Conservation (phyloP, 192 early-diverging fungal genomes). For the Coemansia sp. region DNA sequence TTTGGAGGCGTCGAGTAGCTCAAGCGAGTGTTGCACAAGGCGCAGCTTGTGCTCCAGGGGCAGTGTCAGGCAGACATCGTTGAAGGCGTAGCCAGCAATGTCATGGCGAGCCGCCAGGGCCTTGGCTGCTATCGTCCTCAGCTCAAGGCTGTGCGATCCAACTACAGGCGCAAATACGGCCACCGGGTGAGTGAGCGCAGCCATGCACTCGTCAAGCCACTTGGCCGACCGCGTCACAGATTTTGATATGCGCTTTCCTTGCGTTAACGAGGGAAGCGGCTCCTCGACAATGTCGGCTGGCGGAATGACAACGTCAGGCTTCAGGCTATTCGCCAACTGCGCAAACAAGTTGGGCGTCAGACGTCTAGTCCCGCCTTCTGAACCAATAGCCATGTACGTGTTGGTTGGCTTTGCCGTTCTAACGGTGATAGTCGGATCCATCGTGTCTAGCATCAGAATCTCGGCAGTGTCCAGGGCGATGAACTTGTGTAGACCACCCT, state of each 20-base stretch:
- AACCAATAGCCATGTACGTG: conserved; percentile 46
- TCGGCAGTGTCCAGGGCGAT: conserved; percentile 24
- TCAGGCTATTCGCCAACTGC: conserved; percentile 22
- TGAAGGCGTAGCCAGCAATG: conserved; percentile 42
- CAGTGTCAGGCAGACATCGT: conserved; percentile 36
- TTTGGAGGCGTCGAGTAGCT: conserved; percentile 30
- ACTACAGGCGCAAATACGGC: conserved; percentile 52
- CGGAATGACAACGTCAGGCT: conserved; percentile 45
- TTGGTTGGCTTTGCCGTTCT: conserved; percentile 31
- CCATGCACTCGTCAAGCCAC: conserved; percentile 53
- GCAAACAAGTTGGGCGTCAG: conserved; percentile 41
- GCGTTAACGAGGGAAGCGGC: conserved; percentile 36
- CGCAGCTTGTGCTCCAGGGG: conserved; percentile 31
- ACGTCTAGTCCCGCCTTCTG: conserved; percentile 39
- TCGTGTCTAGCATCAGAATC: conserved; percentile 38
- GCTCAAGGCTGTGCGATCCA: conserved; percentile 42
- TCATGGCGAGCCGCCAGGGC: conserved; percentile 19
- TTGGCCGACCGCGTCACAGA: conserved; percentile 41
- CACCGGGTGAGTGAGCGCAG: conserved; percentile 10
- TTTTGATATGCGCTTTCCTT: conserved; percentile 51
- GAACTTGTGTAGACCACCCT: conserved; percentile 31
- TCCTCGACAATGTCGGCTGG: conserved; percentile 50
- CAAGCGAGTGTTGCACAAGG: conserved; percentile 38
- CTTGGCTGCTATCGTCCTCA: conserved; percentile 35
- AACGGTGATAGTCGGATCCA: conserved; percentile 33